Percentiles rank a stretch among this genome's conserved stretches.
Evolutionary conservation across 108 stramenopile species (phyloP).

Genomic region (Cyclotella choctawhatcheeana): DNA sequence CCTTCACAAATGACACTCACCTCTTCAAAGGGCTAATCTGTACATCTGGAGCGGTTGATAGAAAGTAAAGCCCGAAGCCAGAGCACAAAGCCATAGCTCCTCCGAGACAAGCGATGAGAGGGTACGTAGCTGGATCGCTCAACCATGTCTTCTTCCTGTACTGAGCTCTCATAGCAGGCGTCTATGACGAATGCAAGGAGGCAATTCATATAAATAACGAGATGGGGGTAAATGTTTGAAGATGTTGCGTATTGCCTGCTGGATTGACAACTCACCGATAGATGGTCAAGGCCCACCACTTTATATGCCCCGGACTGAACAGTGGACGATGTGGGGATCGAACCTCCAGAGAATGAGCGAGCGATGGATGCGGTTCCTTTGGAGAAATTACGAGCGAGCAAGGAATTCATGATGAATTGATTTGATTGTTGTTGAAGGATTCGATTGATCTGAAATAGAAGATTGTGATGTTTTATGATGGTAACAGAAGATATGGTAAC

Average conservation of each 20-base stretch:
- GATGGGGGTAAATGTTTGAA: background rate
- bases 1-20: constrained; percentile 2
- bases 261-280: constrained; percentile 27
- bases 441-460: too few relatives aligned
- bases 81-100: constrained; percentile 18
- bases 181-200: constrained; percentile 13
- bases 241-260: background rate
- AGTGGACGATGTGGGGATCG: constrained; percentile 30
- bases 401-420: constrained; percentile 48
- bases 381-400: constrained; percentile 24
- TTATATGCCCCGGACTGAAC: constrained; percentile 32
- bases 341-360: constrained; percentile 36
- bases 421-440: too few relatives aligned
- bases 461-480: too few relatives aligned
- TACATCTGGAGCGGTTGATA: constrained; percentile 34
- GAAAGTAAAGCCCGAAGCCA: constrained; percentile 31
- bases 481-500: too few relatives aligned
- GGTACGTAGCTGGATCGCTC: constrained; percentile 36
- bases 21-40: constrained; percentile 42
- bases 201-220: background rate
- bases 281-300: constrained; percentile 32
- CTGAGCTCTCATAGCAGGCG: constrained; percentile 43
- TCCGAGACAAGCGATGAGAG: constrained; percentile 30
- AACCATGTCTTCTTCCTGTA: constrained; percentile 51
- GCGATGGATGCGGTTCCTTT: constrained; percentile 20